Evolutionary conservation across 805 yeast genomes (phyloP).

Genomic region (Yarrowia sp.): DNA sequence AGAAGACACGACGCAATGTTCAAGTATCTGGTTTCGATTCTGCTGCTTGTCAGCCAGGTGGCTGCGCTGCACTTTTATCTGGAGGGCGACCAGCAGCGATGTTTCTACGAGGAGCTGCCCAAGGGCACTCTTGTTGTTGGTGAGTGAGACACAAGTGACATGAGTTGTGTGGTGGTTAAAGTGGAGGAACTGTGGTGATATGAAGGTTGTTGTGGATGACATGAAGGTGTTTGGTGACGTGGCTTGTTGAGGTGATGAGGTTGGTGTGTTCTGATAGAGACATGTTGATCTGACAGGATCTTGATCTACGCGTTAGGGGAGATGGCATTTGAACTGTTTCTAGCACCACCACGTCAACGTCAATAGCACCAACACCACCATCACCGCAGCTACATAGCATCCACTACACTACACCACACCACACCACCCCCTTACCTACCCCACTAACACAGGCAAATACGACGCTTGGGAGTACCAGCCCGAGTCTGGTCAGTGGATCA

Average conservation of each 20-base stretch:
- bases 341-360: too few species aligned
- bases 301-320: too few species aligned
- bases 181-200: too few species aligned
- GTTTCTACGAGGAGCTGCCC: slow-evolving; percentile 84
- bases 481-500: slow-evolving; percentile 58
- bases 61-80: slow-evolving; percentile 78
- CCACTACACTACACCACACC: too few species aligned
- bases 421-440: slow-evolving; percentile 44
- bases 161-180: neutral
- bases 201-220: too few species aligned
- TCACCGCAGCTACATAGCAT: too few species aligned
- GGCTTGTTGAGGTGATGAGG: too few species aligned
- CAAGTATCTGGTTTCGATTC: slow-evolving; percentile 40
- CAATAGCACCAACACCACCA: too few species aligned
- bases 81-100: slow-evolving; percentile 69
- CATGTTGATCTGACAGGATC: too few species aligned
- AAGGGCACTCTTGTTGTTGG: slow-evolving; percentile 83
- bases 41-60: slow-evolving; percentile 43
- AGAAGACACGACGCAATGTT: slow-evolving; percentile 29
- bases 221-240: too few species aligned
- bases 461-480: slow-evolving; percentile 69
- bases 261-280: too few species aligned
- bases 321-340: too few species aligned
- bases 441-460: slow-evolving; percentile 52
- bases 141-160: slow-evolving; percentile 43